phyloP scores from a whole-genome alignment of 2,329 filamentous ascomycete species.

The Colletotrichum sp. region DNA sequence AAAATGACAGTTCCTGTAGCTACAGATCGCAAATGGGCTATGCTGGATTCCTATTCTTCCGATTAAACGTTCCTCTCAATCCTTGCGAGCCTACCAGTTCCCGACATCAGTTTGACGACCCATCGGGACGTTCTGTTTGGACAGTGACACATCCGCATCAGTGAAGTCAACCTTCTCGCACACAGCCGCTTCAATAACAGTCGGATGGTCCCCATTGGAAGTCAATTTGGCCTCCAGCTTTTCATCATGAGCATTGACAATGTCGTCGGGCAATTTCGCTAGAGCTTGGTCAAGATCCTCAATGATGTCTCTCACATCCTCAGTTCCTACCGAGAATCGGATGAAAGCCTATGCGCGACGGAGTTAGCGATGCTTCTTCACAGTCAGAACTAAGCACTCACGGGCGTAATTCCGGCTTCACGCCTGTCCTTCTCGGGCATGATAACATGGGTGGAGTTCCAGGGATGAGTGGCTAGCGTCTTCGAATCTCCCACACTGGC shows the following conservation, averaged over 20 bases:
- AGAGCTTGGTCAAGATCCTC: slow-evolving; percentile 70
- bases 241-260: background rate
- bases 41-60: background rate
- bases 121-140: background rate
- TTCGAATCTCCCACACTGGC: slow-evolving; percentile 68
- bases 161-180: background rate
- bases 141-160: background rate
- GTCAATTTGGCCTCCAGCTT: background rate
- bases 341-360: slow-evolving; percentile 51
- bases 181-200: background rate
- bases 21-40: background rate
- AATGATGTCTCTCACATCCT: slow-evolving; percentile 77
- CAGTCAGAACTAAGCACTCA: slow-evolving; percentile 28
- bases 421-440: slow-evolving; percentile 64
- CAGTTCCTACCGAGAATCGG: slow-evolving; percentile 45
- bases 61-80: background rate
- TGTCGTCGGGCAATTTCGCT: background rate
- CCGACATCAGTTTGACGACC: background rate
- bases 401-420: slow-evolving; percentile 66
- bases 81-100: background rate
- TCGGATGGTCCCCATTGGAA: background rate
- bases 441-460: slow-evolving; percentile 67
- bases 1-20: background rate
- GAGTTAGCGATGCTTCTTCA: background rate
- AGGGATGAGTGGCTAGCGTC: slow-evolving; percentile 74